phyloP scores from a whole-genome alignment of 257 asterid genomes.

The Solanum chiquidenum region DNA sequence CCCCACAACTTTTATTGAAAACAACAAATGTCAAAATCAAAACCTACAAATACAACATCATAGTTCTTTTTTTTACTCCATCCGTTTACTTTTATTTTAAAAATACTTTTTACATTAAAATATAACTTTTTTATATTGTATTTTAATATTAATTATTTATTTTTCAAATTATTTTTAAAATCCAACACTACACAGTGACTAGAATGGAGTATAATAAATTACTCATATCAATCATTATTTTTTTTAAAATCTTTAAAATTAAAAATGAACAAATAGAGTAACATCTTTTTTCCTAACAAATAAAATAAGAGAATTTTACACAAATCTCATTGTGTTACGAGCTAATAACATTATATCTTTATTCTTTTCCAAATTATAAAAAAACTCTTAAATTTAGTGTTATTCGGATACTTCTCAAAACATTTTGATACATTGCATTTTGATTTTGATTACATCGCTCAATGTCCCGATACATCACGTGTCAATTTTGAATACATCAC shows the following conservation, averaged over 20 bases:
- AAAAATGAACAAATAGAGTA: too few species aligned
- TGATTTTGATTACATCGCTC: accelerated
- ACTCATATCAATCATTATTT: too few species aligned
- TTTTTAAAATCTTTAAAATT: too few species aligned
- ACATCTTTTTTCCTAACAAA: not conserved
- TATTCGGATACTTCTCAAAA: not conserved
- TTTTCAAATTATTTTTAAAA: too few species aligned
- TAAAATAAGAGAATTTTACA: not conserved
- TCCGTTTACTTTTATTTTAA: not conserved
- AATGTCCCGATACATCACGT: too few species aligned
- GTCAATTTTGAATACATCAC: not conserved
- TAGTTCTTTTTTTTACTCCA: not conserved
- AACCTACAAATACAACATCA: not conserved
- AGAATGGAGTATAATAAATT: too few species aligned
- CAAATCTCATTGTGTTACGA: too few species aligned
- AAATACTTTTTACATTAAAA: too few species aligned
- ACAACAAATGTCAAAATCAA: not conserved
- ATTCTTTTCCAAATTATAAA: too few species aligned
- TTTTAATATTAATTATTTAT: too few species aligned
- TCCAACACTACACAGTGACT: not conserved
- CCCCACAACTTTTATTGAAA: not conserved
- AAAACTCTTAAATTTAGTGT: not conserved
- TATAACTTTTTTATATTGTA: too few species aligned
- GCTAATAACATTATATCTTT: too few species aligned
- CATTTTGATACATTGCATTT: accelerated